Evolutionary conservation across 2,329 filamentous ascomycete species (phyloP).

Genomic region (Aspergillus arachidicola): DNA sequence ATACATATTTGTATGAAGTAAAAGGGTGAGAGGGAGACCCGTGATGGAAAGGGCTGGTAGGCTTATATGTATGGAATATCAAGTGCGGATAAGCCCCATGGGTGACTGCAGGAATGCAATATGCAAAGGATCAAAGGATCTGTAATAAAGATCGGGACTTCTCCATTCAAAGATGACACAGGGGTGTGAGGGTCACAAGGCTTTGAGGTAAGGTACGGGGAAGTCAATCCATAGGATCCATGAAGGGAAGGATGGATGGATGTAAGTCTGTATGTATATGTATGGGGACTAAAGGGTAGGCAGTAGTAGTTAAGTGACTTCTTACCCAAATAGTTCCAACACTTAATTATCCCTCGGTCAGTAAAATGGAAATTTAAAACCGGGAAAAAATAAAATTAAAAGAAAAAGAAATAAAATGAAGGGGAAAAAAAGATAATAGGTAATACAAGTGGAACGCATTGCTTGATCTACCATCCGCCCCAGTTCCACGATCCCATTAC

Average conservation of each 20-base stretch:
- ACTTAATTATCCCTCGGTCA: slow-evolving; percentile 1
- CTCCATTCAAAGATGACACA: slow-evolving; percentile 25
- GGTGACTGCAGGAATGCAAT: slow-evolving; percentile 23
- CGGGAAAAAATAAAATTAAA: neutral
- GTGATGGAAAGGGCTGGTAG: slow-evolving; percentile 11
- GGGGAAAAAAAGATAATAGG: neutral
- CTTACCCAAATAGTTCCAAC: slow-evolving; percentile 2
- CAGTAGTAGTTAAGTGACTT: neutral
- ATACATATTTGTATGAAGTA: slow-evolving; percentile 17
- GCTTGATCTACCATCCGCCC: slow-evolving; percentile 39
- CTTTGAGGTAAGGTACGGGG: slow-evolving; percentile 25
- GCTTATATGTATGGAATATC: slow-evolving; percentile 20
- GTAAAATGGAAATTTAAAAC: neutral
- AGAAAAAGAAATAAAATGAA: slow-evolving; percentile 9
- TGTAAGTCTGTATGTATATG: neutral
- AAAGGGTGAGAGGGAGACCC: neutral
- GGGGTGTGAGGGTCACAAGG: slow-evolving; percentile 24
- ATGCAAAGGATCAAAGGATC: slow-evolving; percentile 22
- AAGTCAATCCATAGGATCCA: slow-evolving; percentile 5
- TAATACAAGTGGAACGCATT: slow-evolving; percentile 17
- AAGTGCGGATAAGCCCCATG: slow-evolving; percentile 22
- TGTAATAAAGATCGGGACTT: slow-evolving; percentile 21
- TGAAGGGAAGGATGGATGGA: neutral
- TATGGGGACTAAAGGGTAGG: neutral
- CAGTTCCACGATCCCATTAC: slow-evolving; percentile 38